Percentiles rank a stretch among this genome's conserved stretches.
Conservation (phyloP, 257 asterid genomes). For the Solanum sparsipilum region DNA sequence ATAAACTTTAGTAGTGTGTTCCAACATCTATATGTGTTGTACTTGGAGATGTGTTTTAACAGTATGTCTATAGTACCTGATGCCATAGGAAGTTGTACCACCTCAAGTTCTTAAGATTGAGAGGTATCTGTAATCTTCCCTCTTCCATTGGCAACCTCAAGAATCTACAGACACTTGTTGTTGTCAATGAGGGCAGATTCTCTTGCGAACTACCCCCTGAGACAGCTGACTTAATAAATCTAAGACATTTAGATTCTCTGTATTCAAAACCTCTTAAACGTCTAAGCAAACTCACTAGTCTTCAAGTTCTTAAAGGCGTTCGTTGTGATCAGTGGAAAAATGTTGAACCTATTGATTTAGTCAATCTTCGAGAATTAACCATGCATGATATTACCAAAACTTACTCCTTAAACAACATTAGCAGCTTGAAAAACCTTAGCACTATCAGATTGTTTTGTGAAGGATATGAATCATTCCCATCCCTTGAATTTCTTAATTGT, state of each 20-base stretch:
- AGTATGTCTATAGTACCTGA: not conserved
- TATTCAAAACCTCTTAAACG: not conserved
- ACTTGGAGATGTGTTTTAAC: not conserved
- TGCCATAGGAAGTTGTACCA: not conserved
- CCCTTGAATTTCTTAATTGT: not conserved
- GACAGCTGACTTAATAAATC: not conserved
- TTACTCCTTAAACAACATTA: not conserved
- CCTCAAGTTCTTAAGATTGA: not conserved
- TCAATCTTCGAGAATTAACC: not conserved
- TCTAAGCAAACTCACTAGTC: not conserved
- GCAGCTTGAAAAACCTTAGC: not conserved
- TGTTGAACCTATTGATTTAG: not conserved
- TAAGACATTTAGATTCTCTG: not conserved
- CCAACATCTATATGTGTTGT: not conserved
- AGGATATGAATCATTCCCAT: not conserved
- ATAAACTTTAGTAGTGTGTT: not conserved
- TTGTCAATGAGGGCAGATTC: too few species aligned
- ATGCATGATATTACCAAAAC: not conserved
- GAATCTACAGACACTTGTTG: not conserved
- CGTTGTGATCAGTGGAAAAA: not conserved
- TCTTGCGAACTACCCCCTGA: not conserved
- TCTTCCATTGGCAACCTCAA: not conserved
- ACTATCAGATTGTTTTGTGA: not conserved
- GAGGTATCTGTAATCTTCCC: not conserved
- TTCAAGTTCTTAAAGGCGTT: not conserved